Evolutionary conservation across 2,329 filamentous ascomycete species (phyloP), one percentile per base, ranked within the genome.

Genomic region (Curvularia sp.): DNA sequence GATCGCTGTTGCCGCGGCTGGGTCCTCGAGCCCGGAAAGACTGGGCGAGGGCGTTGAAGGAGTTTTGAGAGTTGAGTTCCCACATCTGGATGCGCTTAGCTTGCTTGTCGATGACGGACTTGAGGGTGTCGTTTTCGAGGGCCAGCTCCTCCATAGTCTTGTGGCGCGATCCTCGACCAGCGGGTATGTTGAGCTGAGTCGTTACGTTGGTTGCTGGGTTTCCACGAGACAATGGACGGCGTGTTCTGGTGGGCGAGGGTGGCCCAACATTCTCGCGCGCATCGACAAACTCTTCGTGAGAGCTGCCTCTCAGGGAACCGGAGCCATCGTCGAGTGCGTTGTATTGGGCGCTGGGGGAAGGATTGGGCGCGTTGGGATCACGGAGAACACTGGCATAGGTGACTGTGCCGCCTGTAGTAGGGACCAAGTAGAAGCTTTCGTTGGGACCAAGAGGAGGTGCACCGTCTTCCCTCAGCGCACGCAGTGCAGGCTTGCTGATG

Each of bases 41-140:
- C 75, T 97, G 92, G 13, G 93, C 91, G 33, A 98, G 84, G 3
- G 92, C 92, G 78, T 93, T 86, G 53, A 90, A 91, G 38, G 90
- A 93, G 63, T 89, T 92, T 78, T 98, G 95, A 0, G 93, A 92
- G 68, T 92, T 93, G 39, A 92, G 89, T 77, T 99, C 94, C 79
- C 97, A 99, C 62, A 93, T 90, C 69, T 95, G 91, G n/a, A 99
- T 85, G 0, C 94, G 87, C 68, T 90, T 91, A 62, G 90, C 91
- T 35, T 97, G 85, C 49, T 92, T 92, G 77, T 98, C 93, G 8
- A 96, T 86, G 67, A 93, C 88, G 57, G 90, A 86, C 70, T 95
- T 94, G 50, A 98, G 84, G 9, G 90, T 91, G 62, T 90, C 86
- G 75, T 98, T 99, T 73, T 98, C 92, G 49, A 94, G 86, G 63